Evolutionary conservation across 371 early-diverging fungal species (phyloP).

Genomic region (Gilbertella persicaria): DNA sequence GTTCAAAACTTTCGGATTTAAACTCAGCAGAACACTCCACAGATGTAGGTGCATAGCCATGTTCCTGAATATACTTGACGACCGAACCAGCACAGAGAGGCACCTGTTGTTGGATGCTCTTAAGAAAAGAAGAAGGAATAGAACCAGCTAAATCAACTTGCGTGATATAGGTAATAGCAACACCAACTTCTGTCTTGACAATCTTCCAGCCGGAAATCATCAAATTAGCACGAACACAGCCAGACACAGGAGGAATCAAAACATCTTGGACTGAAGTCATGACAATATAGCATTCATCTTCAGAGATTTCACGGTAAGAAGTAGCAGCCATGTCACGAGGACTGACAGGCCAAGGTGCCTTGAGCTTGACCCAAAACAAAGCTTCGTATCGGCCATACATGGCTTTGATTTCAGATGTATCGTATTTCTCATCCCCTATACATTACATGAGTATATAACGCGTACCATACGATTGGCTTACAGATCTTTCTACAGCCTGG

Average conservation of each 20-base stretch:
- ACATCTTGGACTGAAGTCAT: constrained; percentile 46
- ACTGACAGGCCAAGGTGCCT: constrained; percentile 50
- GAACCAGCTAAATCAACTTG: constrained; percentile 49
- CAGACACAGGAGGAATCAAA: constrained; percentile 25
- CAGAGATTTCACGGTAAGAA: constrained; percentile 23
- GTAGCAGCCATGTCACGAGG: constrained; percentile 31
- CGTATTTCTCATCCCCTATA: constrained; percentile 51
- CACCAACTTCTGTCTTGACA: constrained; percentile 29
- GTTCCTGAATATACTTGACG: constrained; percentile 32
- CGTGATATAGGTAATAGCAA: constrained; percentile 44
- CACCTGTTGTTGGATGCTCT: constrained; percentile 40
- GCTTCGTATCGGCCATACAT: constrained; percentile 32
- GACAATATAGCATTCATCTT: constrained; percentile 27
- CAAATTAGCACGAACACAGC: constrained; percentile 42
- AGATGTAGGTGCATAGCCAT: constrained; percentile 39
- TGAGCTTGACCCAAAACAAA: constrained; percentile 47
- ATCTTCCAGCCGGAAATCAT: constrained; percentile 51
- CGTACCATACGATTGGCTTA: too few relatives aligned
- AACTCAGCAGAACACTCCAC: constrained; percentile 16
- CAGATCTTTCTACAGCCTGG: constrained; percentile 37
- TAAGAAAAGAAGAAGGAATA: constrained; percentile 42
- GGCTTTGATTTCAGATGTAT: constrained; percentile 41
- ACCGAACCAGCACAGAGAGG: constrained; percentile 50
- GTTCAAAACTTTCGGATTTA: constrained; percentile 38
- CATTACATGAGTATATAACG: background rate